These are phyloP conservation scores for Pleurostoma richardsiae DNA, from an alignment of 2,329 filamentous ascomycete genomes.

Conservation along the genomic window DNA sequence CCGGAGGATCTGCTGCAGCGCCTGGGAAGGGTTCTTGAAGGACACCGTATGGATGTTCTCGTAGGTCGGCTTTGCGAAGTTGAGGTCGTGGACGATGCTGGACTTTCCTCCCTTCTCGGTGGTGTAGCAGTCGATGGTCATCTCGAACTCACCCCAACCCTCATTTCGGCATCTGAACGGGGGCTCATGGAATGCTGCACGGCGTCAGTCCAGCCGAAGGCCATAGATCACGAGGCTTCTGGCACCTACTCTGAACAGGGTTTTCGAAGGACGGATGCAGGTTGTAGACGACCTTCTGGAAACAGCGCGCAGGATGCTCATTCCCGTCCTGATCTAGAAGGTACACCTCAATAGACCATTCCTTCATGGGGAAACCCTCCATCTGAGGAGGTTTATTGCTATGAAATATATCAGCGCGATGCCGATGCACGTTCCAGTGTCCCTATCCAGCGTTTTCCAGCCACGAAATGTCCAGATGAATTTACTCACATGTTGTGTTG, in stretches of 20 bases:
- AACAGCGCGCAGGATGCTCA: constrained; percentile 75
- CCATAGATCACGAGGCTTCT: not conserved
- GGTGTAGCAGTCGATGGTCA: constrained; percentile 77
- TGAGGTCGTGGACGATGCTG: constrained; percentile 79
- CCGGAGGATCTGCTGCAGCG: constrained; percentile 71
- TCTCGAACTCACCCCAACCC: constrained; percentile 98
- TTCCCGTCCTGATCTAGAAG: constrained; percentile 82
- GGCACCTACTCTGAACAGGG: constrained; percentile 70
- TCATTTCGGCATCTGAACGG: constrained; percentile 90
- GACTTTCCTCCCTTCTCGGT: constrained; percentile 83
- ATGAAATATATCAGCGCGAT: constrained; percentile 17
- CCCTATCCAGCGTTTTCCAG: not conserved
- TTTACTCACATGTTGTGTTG: constrained; percentile 71
- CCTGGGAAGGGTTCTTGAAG: constrained; percentile 90
- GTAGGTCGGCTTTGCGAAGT: constrained; percentile 79
- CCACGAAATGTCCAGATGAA: too few species aligned
- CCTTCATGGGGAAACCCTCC: constrained; percentile 86
- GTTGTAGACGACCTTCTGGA: constrained; percentile 89
- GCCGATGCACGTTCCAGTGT: not conserved
- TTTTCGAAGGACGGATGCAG: constrained; percentile 92
- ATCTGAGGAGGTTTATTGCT: constrained; percentile 77
- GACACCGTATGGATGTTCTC: constrained; percentile 75
- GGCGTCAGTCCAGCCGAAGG: constrained; percentile 8
- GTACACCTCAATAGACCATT: constrained; percentile 85
- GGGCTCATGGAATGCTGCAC: constrained; percentile 69